A percentile compares a stretch with the other conserved stretches of the same genome.
These are phyloP conservation scores for Aspergillus bertholletiae DNA, from an alignment of 495 filamentous ascomycete genomes.

Conservation along the genomic window DNA sequence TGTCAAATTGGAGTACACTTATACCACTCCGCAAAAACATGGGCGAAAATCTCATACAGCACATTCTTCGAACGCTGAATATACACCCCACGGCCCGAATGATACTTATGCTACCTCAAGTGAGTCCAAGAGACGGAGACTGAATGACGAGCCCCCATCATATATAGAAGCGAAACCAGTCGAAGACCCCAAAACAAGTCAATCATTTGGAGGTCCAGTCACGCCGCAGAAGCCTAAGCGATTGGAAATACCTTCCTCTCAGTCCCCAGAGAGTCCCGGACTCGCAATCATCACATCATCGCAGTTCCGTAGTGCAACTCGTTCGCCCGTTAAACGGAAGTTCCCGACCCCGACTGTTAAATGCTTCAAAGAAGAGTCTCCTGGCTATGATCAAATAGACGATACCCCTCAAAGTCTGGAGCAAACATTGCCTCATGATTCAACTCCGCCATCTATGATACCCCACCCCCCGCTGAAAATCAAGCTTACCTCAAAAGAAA, in stretches of 20 bases:
- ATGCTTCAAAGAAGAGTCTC: conserved; percentile 25
- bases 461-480: conserved; percentile 2
- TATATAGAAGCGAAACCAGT: conserved; percentile 2
- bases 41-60: neutral
- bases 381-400: neutral
- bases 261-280: conserved; percentile 44
- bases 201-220: conserved; percentile 8
- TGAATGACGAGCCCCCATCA: conserved; percentile 5
- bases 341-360: conserved; percentile 2
- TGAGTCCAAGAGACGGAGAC: conserved; percentile 16
- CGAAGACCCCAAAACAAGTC: neutral
- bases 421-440: neutral
- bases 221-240: conserved; percentile 34
- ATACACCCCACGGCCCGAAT: neutral
- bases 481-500: neutral
- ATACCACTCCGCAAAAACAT: conserved; percentile 14
- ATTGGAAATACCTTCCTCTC: conserved; percentile 43
- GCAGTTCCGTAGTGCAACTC: conserved; percentile 31
- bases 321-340: conserved; percentile 24
- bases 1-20: conserved; percentile 34
- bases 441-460: neutral
- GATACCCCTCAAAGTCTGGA: conserved; percentile 5
- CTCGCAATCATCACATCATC: conserved; percentile 38
- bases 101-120: conserved; percentile 4
- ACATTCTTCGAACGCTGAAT: neutral